Evolutionary conservation across 306 rosid genomes (phyloP).

Genomic region (Lupinus albus): DNA sequence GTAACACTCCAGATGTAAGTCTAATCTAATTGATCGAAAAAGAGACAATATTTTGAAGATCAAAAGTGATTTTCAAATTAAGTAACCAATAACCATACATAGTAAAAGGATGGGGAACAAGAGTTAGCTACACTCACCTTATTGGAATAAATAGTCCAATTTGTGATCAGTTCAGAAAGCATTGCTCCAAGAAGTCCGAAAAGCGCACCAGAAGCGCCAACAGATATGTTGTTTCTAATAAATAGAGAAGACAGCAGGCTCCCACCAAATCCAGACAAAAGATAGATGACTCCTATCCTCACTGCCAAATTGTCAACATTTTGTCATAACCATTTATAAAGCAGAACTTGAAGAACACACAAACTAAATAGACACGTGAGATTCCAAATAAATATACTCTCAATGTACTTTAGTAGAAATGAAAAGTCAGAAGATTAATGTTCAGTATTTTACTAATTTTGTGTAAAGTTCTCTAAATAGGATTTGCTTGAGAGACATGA

Average conservation of each 20-base stretch:
- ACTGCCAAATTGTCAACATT: constrained; percentile 38
- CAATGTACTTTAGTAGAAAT: background rate
- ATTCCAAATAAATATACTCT: background rate
- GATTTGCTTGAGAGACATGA: background rate
- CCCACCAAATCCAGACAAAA: constrained; percentile 80
- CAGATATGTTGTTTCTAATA: constrained; percentile 63
- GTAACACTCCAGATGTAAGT: too few relatives aligned
- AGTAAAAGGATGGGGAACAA: background rate
- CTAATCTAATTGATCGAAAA: background rate
- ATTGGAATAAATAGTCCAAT: constrained; percentile 86
- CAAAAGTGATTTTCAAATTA: background rate
- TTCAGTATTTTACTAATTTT: constrained; percentile 2
- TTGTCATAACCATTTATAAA: too few relatives aligned
- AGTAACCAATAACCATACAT: too few relatives aligned
- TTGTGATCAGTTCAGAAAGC: constrained; percentile 88
- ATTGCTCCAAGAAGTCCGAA: constrained; percentile 95
- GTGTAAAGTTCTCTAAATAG: constrained; percentile 1
- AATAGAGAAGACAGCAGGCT: constrained; percentile 68
- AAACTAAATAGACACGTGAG: too few relatives aligned
- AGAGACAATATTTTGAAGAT: background rate
- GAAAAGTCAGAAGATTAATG: background rate
- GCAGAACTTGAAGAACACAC: too few relatives aligned
- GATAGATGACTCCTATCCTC: constrained; percentile 65
- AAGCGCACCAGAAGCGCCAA: constrained; percentile 95
- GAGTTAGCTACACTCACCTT: constrained; percentile 50